phyloP scores from a whole-genome alignment of 192 early-diverging fungal genomes.

The Coemansia sp. region DNA sequence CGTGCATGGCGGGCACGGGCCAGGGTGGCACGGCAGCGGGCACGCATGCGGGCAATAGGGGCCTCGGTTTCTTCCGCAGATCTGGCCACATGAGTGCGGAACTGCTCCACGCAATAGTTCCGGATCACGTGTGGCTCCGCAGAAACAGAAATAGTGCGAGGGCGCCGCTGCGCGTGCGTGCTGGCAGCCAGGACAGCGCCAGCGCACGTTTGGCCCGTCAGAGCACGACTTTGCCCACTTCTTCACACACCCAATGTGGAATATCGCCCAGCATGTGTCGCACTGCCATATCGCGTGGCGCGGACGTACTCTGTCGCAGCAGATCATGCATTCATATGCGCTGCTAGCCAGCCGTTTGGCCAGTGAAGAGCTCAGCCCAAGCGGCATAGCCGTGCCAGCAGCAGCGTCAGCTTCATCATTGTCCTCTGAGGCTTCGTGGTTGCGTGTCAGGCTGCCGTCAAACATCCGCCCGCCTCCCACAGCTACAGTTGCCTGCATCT shows the following conservation, averaged over 20 bases:
- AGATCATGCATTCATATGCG: conserved; percentile 95
- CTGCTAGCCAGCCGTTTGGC: conserved; percentile 64
- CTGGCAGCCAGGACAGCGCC: conserved; percentile 95
- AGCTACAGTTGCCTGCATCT: not conserved
- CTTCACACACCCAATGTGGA: conserved; percentile 83
- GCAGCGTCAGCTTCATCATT: not conserved
- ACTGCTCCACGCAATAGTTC: conserved; percentile 60
- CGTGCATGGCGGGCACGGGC: conserved; percentile 91
- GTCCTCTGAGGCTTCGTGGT: conserved; percentile 2
- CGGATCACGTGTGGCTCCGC: conserved; percentile 76
- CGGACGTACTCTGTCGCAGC: conserved; percentile 78
- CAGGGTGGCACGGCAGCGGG: conserved; percentile 84
- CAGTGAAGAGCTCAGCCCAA: conserved; percentile 62
- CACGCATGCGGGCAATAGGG: conserved; percentile 76
- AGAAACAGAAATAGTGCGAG: conserved; percentile 81
- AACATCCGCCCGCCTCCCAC: conserved; percentile 47
- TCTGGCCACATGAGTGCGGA: conserved; percentile 84
- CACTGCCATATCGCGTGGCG: conserved; percentile 83
- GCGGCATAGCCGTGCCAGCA: conserved; percentile 10
- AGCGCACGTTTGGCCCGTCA: conserved; percentile 36
- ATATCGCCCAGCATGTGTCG: conserved; percentile 82
- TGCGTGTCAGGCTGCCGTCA: conserved; percentile 28
- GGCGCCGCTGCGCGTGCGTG: conserved; percentile 65
- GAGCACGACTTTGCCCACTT: conserved; percentile 74
- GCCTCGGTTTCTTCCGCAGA: conserved; percentile 63